phyloP scores from a whole-genome alignment of 495 filamentous ascomycete species.

The Hypoxylon lenormandii region DNA sequence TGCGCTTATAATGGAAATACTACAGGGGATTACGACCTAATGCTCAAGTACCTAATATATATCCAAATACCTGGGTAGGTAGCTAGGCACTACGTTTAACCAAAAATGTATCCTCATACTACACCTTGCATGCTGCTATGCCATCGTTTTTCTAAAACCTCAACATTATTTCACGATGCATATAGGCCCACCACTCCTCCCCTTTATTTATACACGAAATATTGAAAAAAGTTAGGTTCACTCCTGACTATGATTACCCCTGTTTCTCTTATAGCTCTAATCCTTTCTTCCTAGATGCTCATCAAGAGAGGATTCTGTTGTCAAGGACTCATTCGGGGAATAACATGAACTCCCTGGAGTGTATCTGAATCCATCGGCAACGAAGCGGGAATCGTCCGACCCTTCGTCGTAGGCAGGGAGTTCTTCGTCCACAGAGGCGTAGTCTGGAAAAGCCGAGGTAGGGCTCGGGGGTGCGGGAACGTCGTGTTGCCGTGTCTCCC shows the following conservation, averaged over 20 bases:
- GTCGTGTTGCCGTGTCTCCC: conserved; percentile 22
- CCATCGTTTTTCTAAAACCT: no score
- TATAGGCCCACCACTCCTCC: background rate
- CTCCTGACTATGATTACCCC: background rate
- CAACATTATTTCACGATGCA: no score
- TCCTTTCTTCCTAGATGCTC: conserved; percentile 47
- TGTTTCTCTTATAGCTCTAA: conserved; percentile 11
- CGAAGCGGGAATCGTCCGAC: conserved; percentile 44
- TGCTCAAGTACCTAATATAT: no score
- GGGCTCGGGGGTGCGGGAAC: conserved; percentile 43
- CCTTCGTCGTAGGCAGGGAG: conserved; percentile 55
- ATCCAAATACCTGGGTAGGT: no score
- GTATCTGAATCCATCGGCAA: conserved; percentile 55
- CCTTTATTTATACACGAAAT: conserved; percentile 16
- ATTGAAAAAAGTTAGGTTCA: background rate
- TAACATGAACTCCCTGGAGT: conserved; percentile 48
- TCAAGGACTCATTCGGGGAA: conserved; percentile 29
- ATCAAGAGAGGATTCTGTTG: conserved; percentile 45
- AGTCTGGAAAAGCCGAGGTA: conserved; percentile 48
- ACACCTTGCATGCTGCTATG: no score
- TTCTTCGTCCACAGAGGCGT: conserved; percentile 52
- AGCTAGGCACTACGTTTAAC: no score
- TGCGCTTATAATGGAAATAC: no score
- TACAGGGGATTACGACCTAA: no score
- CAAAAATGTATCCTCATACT: no score